phyloP scores from a whole-genome alignment of 331 rosid genomes.

The Acacia pycnantha region DNA sequence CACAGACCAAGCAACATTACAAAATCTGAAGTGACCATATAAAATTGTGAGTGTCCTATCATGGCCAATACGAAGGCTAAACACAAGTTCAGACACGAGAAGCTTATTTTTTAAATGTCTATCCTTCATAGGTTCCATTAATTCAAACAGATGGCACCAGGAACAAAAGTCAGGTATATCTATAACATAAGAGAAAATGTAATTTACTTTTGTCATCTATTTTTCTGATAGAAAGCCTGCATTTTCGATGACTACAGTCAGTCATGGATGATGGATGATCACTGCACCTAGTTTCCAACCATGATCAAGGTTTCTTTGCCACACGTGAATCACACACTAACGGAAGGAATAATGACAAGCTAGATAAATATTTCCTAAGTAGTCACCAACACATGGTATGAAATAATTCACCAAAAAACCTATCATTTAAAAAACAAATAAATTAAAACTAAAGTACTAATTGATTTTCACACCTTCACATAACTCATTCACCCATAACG shows the following conservation, averaged over 20 bases:
- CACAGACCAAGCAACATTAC: no score
- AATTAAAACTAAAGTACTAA: neutral
- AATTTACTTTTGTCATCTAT: neutral
- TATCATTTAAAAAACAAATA: neutral
- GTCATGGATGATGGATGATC: no score
- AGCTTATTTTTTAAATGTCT: neutral
- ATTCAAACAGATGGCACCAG: constrained; percentile 18
- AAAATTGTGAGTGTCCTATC: no score
- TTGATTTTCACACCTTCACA: constrained; percentile 9
- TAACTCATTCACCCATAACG: constrained; percentile 12
- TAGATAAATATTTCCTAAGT: no score
- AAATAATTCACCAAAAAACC: no score
- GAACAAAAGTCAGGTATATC: neutral
- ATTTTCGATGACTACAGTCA: no score
- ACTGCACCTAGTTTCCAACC: no score
- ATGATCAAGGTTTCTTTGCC: no score
- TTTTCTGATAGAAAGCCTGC: neutral
- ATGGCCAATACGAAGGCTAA: neutral
- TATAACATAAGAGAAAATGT: neutral
- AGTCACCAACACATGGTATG: no score
- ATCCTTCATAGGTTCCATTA: neutral
- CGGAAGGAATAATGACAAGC: no score
- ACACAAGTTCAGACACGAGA: neutral
- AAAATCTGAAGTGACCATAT: no score
- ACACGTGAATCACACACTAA: no score